Evolutionary conservation across 306 rosid genomes (phyloP), one percentile per base, ranked within the genome.

Genomic region (Comarum palustre): DNA sequence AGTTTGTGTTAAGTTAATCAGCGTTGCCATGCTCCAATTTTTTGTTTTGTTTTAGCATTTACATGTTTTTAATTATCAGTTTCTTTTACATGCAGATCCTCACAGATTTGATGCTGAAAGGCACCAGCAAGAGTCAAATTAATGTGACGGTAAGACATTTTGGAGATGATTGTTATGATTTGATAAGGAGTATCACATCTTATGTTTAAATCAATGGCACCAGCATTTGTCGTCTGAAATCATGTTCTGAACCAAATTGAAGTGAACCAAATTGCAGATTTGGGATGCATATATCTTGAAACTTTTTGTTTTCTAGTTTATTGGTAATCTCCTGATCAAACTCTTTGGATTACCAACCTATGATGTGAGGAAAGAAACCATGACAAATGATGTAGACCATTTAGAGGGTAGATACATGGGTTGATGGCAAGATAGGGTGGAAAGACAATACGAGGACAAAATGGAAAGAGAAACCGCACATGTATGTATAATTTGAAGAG

Each of bases 71-170:
- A 78, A 78, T 50, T 27, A 42, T 10, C 9, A 17, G 58, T 42
- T 78, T 78, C 34, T 78, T 71, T 68, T n/a, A 58, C 60, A 62
- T 86, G 81, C 81, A 85, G 86, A 66, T 78, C 79, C 83, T 14
- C 52, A 71, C 68, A 65, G 77, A 74, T 73, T 79, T 78, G 74
- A 75, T 66, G 73, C 70, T 66, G 20, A 74, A 72, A 71, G 73
- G 79, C 39, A 46, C 48, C 52, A 10, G 55, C 10, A 59, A 74
- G 72, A 69, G 27, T 16, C 20, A 4, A 41, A 59, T 13, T 60
- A 70, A 25, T 61, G 75, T 48, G 60, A 78, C 5, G 60, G 82
- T 68, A 78, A 74, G 75, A 69, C 68, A 68, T 80, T 50, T 52
- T 27, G 17, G 12, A 24, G 39, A 60, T 71, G 31, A 39, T 78